Conservation (phyloP, 108 stramenopile genomes). For the Skeletonema costatum region DNA sequence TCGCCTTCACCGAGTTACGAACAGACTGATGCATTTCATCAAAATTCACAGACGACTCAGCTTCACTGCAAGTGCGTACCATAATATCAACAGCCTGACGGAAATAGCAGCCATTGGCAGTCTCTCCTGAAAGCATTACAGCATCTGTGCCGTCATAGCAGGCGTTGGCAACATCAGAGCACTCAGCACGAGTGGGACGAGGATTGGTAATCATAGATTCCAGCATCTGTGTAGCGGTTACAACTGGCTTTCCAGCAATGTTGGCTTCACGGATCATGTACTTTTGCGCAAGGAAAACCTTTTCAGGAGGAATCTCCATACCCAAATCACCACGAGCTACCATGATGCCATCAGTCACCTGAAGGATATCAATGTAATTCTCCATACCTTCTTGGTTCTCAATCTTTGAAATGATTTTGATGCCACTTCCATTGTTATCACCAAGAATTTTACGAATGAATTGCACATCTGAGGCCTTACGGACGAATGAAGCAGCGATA, state of each 20-base stretch:
- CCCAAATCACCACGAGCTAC: slow-evolving; percentile 96
- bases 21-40: slow-evolving; percentile 78
- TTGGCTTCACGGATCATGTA: slow-evolving; percentile 92
- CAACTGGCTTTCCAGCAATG: slow-evolving; percentile 92
- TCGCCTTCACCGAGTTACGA: slow-evolving; percentile 71
- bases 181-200: slow-evolving; percentile 99
- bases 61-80: slow-evolving; percentile 93
- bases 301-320: slow-evolving; percentile 96
- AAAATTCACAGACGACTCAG: slow-evolving; percentile 80
- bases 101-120: slow-evolving; percentile 84
- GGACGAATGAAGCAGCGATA: slow-evolving; percentile 97
- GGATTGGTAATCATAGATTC: slow-evolving; percentile 98
- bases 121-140: slow-evolving; percentile 94
- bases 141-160: slow-evolving; percentile 91
- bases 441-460: slow-evolving; percentile 87
- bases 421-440: slow-evolving; percentile 81
- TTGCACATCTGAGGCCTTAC: slow-evolving; percentile 86
- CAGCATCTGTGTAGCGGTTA: slow-evolving; percentile 98
- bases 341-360: slow-evolving; percentile 95
- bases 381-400: slow-evolving; percentile 95
- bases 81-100: slow-evolving; percentile 91
- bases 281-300: slow-evolving; percentile 90
- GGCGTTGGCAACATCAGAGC: slow-evolving; percentile 99
- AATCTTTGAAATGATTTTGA: slow-evolving; percentile 98
- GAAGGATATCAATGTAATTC: slow-evolving; percentile 93